These are phyloP conservation scores for Hydrangea macrophylla DNA, from an alignment of 148 eudicot genomes.

Conservation along the genomic window DNA sequence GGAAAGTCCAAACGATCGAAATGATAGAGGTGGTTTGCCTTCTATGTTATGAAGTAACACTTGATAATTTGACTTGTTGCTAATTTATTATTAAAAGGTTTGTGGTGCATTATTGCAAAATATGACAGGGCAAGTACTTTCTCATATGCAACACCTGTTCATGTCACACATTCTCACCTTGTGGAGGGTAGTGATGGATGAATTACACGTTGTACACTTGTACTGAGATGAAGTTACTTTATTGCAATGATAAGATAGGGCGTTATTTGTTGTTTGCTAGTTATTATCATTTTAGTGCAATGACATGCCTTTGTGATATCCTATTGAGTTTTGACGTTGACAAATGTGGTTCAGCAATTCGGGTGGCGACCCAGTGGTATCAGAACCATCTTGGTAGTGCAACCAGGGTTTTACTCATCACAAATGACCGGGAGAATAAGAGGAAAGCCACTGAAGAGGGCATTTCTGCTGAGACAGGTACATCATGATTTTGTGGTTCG, in stretches of 20 bases:
- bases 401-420: constrained; percentile 62
- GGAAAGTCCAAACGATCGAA: constrained; percentile 94
- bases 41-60: constrained; percentile 2
- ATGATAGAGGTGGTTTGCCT: constrained; percentile 94
- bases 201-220: neutral
- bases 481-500: neutral
- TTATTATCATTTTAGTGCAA: neutral
- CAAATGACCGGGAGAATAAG: constrained; percentile 89
- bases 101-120: neutral
- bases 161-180: no score
- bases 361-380: constrained; percentile 96
- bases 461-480: constrained; percentile 89
- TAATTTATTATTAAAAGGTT: neutral
- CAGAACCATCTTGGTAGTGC: constrained; percentile 76
- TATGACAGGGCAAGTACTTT: neutral
- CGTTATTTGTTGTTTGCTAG: neutral
- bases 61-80: neutral
- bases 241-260: neutral
- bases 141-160: neutral
- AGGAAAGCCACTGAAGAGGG: constrained; percentile 86
- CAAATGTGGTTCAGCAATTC: constrained; percentile 60
- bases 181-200: no score
- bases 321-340: constrained; percentile 16
- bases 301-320: constrained; percentile 1
- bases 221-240: neutral